These are phyloP conservation scores for Arctium minus DNA, from an alignment of 129 eudicot species.

Conservation along the genomic window DNA sequence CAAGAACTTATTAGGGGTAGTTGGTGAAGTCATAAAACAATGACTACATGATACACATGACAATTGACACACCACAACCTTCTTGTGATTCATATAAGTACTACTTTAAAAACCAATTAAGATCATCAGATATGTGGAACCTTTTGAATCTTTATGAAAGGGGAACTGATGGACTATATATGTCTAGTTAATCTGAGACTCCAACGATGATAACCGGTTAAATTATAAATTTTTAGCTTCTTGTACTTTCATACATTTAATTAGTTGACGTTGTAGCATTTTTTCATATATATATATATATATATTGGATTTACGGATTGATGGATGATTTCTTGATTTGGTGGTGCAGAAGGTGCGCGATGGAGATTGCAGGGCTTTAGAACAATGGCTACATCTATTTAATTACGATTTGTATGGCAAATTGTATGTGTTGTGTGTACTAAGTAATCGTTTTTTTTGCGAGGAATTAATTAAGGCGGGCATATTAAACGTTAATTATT, in stretches of 20 bases:
- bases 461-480: slow-evolving; percentile 17
- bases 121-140: neutral
- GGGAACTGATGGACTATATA: neutral
- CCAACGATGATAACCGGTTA: neutral
- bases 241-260: neutral
- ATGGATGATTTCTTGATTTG: neutral
- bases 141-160: neutral
- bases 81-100: neutral
- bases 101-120: no score
- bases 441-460: slow-evolving; percentile 4
- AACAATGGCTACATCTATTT: neutral
- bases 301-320: neutral
- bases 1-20: neutral
- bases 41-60: neutral
- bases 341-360: slow-evolving; percentile 1
- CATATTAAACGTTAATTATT: neutral
- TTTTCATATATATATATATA: neutral
- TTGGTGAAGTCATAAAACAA: neutral
- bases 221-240: neutral
- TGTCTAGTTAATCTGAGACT: neutral
- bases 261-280: neutral
- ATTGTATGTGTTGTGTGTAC: slow-evolving; percentile 15
- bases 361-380: neutral
- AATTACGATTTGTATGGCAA: neutral
- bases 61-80: neutral